Conservation (phyloP, 2,329 filamentous ascomycete species). For the Aspergillus thermomutatus region DNA sequence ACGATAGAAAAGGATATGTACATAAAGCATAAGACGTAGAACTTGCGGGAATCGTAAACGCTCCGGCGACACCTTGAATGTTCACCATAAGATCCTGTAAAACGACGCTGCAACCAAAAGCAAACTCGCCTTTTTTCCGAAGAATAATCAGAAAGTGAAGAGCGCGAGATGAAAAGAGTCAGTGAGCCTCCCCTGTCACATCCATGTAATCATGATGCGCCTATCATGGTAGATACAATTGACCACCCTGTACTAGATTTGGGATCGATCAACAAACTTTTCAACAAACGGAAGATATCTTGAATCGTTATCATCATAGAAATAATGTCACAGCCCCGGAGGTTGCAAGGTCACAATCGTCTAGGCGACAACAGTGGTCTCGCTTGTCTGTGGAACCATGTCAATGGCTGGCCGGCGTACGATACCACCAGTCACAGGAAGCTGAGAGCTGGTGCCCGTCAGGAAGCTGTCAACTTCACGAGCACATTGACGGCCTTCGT, state of each 20-base stretch:
- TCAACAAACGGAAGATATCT: constrained; percentile 10
- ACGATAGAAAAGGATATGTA: constrained; percentile 13
- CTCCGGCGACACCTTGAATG: constrained; percentile 18
- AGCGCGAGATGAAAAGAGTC: background rate
- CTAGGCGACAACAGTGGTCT: constrained; percentile 31
- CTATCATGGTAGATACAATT: constrained; percentile 3
- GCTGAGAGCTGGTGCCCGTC: constrained; percentile 67
- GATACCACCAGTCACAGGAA: constrained; percentile 91
- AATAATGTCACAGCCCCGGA: background rate
- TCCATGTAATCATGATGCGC: constrained; percentile 3
- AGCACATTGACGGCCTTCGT: constrained; percentile 89
- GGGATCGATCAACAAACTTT: constrained; percentile 6
- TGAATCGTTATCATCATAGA: constrained; percentile 16
- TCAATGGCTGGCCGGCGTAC: constrained; percentile 68
- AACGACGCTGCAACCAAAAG: constrained; percentile 14
- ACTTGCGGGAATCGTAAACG: constrained; percentile 11
- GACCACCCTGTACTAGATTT: background rate
- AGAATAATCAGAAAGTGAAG: constrained; percentile 2
- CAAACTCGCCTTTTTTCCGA: constrained; percentile 1
- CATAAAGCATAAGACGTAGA: constrained; percentile 6
- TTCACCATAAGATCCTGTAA: constrained; percentile 7
- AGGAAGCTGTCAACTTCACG: constrained; percentile 89
- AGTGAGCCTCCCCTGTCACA: background rate
- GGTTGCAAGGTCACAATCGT: background rate
- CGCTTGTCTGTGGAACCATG: constrained; percentile 33